Evolutionary conservation across 2,329 filamentous ascomycete species (phyloP), one percentile per base, ranked within the genome.

Genomic region (Bretziella fagacearum): DNA sequence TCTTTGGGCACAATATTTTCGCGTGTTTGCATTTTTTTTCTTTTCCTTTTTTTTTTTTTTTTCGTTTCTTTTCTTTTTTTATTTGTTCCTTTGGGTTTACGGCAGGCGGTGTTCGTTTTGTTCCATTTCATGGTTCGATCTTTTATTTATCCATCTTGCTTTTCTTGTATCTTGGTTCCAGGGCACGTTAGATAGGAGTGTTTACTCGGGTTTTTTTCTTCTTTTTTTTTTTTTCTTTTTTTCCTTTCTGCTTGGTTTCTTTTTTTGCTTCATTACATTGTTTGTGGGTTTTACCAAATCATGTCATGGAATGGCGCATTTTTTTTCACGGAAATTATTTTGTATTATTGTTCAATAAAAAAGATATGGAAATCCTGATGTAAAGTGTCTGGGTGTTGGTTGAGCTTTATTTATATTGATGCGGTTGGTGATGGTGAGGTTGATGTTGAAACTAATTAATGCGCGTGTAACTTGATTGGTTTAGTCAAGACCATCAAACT

Each of bases 401-500:
- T n/a, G n/a, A n/a, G n/a, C n/a, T n/a, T n/a, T n/a, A n/a, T n/a
- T n/a, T n/a, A n/a, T n/a, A n/a, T n/a, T n/a, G n/a, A n/a, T n/a
- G n/a, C n/a, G n/a, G n/a, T n/a, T n/a, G n/a, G n/a, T n/a, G n/a
- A n/a, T n/a, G n/a, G n/a, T n/a, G n/a, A n/a, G n/a, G n/a, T n/a
- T n/a, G n/a, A n/a, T n/a, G n/a, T n/a, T n/a, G n/a, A n/a, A n/a
- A n/a, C n/a, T n/a, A n/a, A n/a, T n/a, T n/a, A n/a, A n/a, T n/a
- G n/a, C n/a, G n/a, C n/a, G n/a, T n/a, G n/a, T n/a, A n/a, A n/a
- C n/a, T n/a, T n/a, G n/a, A n/a, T n/a, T n/a, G n/a, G n/a, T 23
- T 30, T 51, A 70, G 49, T 70, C 67, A 53, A 71, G 49, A 6
- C 64, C 67, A 10, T 67, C 64, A 50, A 72, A 70, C 4, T 64